Percentiles rank a stretch among this genome's conserved stretches.
Evolutionary conservation across 139 green algal genomes (phyloP).

Genomic region (Nannochloris sp.): DNA sequence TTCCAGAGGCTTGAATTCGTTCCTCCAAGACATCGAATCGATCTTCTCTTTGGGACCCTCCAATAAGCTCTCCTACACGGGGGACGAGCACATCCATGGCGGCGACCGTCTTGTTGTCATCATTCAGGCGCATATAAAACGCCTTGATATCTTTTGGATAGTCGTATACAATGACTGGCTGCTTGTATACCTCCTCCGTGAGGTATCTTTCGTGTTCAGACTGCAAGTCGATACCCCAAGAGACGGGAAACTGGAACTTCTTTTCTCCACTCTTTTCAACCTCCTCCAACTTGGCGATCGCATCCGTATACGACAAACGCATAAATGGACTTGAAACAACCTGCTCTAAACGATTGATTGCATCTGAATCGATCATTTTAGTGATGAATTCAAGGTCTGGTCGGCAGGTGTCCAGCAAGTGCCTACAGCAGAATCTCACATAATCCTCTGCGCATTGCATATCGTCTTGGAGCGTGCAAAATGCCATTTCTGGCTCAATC

Average conservation of each 20-base stretch:
- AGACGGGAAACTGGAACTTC: slow-evolving; percentile 72
- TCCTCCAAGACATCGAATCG: slow-evolving; percentile 55
- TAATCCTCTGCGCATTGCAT: slow-evolving; percentile 84
- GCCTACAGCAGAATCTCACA: slow-evolving; percentile 64
- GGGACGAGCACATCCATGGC: slow-evolving; percentile 98
- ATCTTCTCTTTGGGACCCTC: slow-evolving; percentile 85
- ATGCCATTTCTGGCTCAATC: slow-evolving; percentile 98
- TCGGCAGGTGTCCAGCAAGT: slow-evolving; percentile 60
- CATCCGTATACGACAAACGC: slow-evolving; percentile 87
- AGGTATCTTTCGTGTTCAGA: slow-evolving; percentile 93
- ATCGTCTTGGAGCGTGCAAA: slow-evolving; percentile 85
- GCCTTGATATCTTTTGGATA: slow-evolving; percentile 92
- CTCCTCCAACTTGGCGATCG: slow-evolving; percentile 78
- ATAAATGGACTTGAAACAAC: slow-evolving; percentile 78
- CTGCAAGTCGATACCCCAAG: slow-evolving; percentile 33
- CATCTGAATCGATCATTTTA: slow-evolving; percentile 76
- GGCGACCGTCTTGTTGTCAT: slow-evolving; percentile 92
- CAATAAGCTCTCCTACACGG: slow-evolving; percentile 87
- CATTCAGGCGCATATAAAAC: slow-evolving; percentile 98
- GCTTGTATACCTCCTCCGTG: slow-evolving; percentile 85
- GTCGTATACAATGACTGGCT: slow-evolving; percentile 94
- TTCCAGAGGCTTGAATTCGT: slow-evolving; percentile 59
- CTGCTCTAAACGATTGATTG: slow-evolving; percentile 66
- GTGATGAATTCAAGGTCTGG: slow-evolving; percentile 73
- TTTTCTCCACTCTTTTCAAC: slow-evolving; percentile 49